Percentiles rank a stretch among this genome's conserved stretches.
Conservation (phyloP, 192 early-diverging fungal genomes). For the Thamnidium elegans region DNA sequence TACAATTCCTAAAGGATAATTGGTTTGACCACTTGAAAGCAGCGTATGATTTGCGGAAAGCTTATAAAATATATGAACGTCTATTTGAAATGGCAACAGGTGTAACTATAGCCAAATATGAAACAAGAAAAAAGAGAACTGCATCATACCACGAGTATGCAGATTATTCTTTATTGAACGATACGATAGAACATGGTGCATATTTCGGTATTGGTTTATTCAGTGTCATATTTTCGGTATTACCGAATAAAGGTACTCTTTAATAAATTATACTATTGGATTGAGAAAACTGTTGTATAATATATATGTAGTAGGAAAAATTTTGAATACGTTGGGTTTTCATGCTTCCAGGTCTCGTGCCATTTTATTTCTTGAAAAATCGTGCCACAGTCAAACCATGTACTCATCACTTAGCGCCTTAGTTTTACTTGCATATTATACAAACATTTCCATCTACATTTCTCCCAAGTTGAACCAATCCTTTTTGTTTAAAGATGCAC, state of each 20-base stretch:
- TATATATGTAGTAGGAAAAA: constrained; percentile 18
- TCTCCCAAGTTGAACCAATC: constrained; percentile 23
- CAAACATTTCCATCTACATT: constrained; percentile 28
- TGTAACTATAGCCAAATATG: constrained; percentile 14
- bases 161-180: not conserved
- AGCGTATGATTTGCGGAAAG: constrained; percentile 35
- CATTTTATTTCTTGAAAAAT: constrained; percentile 23
- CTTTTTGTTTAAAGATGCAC: constrained; percentile 15
- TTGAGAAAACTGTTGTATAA: not conserved
- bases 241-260: constrained; percentile 32
- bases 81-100: constrained; percentile 26
- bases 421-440: constrained; percentile 28
- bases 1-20: constrained; percentile 31
- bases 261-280: no score
- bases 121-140: not conserved
- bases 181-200: constrained; percentile 24
- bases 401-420: constrained; percentile 27
- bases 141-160: not conserved
- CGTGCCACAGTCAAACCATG: constrained; percentile 17
- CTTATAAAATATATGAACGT: constrained; percentile 35
- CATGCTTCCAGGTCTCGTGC: constrained; percentile 29
- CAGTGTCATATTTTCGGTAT: constrained; percentile 32
- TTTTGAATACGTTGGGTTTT: constrained; percentile 32
- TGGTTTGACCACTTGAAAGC: constrained; percentile 36
- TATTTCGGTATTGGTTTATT: constrained; percentile 37